These are phyloP conservation scores for Ochetophila trinervis DNA, from an alignment of 306 rosid species.

Conservation along the genomic window DNA sequence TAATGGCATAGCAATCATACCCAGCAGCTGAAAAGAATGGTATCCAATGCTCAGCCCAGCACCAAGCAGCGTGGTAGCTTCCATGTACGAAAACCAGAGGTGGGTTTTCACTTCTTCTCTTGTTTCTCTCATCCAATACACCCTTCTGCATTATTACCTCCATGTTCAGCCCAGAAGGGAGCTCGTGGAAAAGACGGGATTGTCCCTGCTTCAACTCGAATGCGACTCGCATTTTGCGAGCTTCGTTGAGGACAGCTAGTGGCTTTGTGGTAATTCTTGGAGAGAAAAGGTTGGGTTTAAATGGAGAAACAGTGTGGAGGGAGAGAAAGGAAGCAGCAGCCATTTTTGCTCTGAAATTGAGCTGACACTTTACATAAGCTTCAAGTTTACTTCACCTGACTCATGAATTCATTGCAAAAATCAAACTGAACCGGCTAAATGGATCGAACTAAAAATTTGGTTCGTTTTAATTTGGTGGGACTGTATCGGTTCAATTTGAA, in stretches of 20 bases:
- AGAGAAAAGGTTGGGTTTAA: slow-evolving; percentile 18
- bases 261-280: slow-evolving; percentile 17
- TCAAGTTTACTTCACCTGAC: no score
- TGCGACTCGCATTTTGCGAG: slow-evolving; percentile 44
- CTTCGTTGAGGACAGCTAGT: slow-evolving; percentile 29
- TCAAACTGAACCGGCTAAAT: no score
- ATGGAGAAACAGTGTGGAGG: slow-evolving; percentile 16
- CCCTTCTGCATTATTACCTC: slow-evolving; percentile 64
- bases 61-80: slow-evolving; percentile 98
- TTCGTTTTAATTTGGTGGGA: no score
- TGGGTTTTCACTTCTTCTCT: slow-evolving; percentile 24
- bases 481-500: no score
- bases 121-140: slow-evolving; percentile 12
- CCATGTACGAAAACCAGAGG: slow-evolving; percentile 88
- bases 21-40: slow-evolving; percentile 83
- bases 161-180: slow-evolving; percentile 75
- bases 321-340: slow-evolving; percentile 28
- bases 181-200: slow-evolving; percentile 68
- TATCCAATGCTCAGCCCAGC: slow-evolving; percentile 87
- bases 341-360: slow-evolving; percentile 22
- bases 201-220: slow-evolving; percentile 64
- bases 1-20: slow-evolving; percentile 68
- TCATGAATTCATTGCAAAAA: no score
- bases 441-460: no score
- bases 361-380: background rate